Evolutionary conservation across 1,284 basidiomycete species (phyloP).

Genomic region (Trametes hirsuta): DNA sequence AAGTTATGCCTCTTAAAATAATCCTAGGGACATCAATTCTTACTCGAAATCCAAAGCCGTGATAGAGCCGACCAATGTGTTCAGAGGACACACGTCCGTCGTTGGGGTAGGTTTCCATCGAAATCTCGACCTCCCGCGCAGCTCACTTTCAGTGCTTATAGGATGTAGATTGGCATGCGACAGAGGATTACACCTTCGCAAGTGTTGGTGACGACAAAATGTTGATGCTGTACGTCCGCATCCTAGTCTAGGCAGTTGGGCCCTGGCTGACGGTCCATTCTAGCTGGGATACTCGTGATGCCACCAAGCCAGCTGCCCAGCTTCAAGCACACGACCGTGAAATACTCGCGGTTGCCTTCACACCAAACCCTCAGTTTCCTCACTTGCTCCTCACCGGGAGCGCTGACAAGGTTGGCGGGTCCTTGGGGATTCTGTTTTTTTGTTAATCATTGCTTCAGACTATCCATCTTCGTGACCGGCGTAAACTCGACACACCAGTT

Average conservation of each 20-base stretch:
- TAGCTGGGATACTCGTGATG: conserved; percentile 92
- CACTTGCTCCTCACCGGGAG: conserved; percentile 93
- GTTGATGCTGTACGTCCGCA: conserved; percentile 79
- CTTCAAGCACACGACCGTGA: conserved; percentile 90
- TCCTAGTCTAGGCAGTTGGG: too few relatives aligned
- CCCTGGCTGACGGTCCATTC: neutral
- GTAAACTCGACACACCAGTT: conserved; percentile 78
- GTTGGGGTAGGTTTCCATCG: conserved; percentile 71
- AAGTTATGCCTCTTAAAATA: neutral
- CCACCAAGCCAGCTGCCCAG: conserved; percentile 70
- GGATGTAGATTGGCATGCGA: conserved; percentile 97
- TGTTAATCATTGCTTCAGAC: conserved; percentile 56
- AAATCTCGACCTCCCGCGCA: neutral
- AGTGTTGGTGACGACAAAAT: conserved; percentile 98
- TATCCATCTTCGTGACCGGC: conserved; percentile 87
- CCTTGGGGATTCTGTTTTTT: neutral
- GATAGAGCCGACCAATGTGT: conserved; percentile 83
- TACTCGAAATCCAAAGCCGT: conserved; percentile 83
- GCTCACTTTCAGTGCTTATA: conserved; percentile 36
- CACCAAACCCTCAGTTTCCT: conserved; percentile 68
- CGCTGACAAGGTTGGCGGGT: conserved; percentile 77
- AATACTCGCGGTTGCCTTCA: conserved; percentile 91
- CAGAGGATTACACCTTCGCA: conserved; percentile 85
- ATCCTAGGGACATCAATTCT: conserved; percentile 83
- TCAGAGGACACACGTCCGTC: conserved; percentile 86